Evolutionary conservation across 2,329 filamentous ascomycete genomes (phyloP).

Genomic region (Ceratocystis papillata): DNA sequence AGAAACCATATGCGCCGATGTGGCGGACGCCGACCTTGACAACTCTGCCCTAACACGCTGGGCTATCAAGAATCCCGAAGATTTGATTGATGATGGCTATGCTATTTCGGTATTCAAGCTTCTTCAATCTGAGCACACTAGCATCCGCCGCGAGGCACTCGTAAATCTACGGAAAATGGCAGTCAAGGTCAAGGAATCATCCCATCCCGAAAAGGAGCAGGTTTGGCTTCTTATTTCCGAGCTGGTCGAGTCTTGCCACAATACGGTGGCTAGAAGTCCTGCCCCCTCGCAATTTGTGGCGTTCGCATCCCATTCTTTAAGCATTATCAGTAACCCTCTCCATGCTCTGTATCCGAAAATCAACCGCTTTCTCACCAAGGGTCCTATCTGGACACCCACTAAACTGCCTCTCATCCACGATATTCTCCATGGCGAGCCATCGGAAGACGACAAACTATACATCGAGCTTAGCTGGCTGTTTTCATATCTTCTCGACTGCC

Average conservation of each 20-base stretch:
- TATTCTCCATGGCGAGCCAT: slow-evolving; percentile 54
- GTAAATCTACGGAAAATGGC: slow-evolving; percentile 57
- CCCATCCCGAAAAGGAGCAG: slow-evolving; percentile 64
- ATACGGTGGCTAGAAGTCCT: slow-evolving; percentile 43
- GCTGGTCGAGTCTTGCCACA: slow-evolving; percentile 60
- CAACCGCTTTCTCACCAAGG: slow-evolving; percentile 70
- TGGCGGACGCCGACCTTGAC: slow-evolving; percentile 35
- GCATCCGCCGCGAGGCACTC: slow-evolving; percentile 69
- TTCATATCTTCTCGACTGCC: slow-evolving; percentile 55
- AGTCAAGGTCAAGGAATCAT: slow-evolving; percentile 52
- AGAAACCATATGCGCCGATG: slow-evolving; percentile 2
- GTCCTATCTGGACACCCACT: slow-evolving; percentile 63
- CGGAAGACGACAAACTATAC: slow-evolving; percentile 61
- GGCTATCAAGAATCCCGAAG: slow-evolving; percentile 65
- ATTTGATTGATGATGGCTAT: slow-evolving; percentile 68
- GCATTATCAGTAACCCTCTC: slow-evolving; percentile 62
- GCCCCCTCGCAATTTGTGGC: slow-evolving; percentile 65
- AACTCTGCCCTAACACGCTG: slow-evolving; percentile 49
- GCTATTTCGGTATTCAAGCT: slow-evolving; percentile 60
- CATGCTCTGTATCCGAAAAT: slow-evolving; percentile 78
- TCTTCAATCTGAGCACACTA: slow-evolving; percentile 61
- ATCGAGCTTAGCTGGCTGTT: slow-evolving; percentile 66
- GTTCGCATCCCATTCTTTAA: slow-evolving; percentile 60
- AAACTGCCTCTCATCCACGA: slow-evolving; percentile 60
- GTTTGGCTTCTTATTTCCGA: slow-evolving; percentile 72